Base-by-base conservation (phyloP, 2,329 filamentous ascomycete genomes). In the Beauveria sp. region DNA sequence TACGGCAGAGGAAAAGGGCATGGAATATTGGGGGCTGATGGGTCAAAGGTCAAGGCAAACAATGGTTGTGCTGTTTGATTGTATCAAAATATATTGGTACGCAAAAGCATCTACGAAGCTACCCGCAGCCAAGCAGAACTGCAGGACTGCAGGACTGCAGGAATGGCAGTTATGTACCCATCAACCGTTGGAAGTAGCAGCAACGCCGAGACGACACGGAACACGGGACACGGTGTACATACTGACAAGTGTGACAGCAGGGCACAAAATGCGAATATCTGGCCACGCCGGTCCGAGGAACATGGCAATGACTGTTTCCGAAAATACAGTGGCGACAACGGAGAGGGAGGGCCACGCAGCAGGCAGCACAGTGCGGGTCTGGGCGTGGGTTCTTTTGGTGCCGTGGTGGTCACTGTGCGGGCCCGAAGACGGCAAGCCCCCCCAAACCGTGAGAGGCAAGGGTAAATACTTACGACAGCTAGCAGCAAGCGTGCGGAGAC, bases 251-350 rank as follows among this genome's bases (percentile, higher is more conserved):
- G 12, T 37, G 34, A 37, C 34, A 16, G 34, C 34, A 37, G 34
- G 34, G 34, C 34, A 37, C n/a, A 40, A n/a, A 14, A 34, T 53
- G 30, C n/a, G 22, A 53, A 22, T 40, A 37, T 14, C 28, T 16
- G 50, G 30, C 28, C 30, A 43, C 14, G 51, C 30, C 34, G 51
- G 34, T 22, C 14, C 34, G 3, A 12, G 4, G 22, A 41, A 26
- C 43, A 30, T 20, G 43, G 41, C 47, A 40, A 48, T 58, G 46
- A 51, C 55, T 58, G 55, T 50, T 28, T 58, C 30, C 9, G 22
- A 28, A 3, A 55, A 55, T 34, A 46, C 37, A 43, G 55, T 51
- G 55, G 55, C 55, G 55, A 58, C 55, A 58, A 26, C 55, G 46
- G 55, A 58, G 55, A 41, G 30, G 22, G 28, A 37, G 40, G 14